Evolutionary conservation across 805 yeast species (phyloP).

Genomic region (Candida montana): DNA sequence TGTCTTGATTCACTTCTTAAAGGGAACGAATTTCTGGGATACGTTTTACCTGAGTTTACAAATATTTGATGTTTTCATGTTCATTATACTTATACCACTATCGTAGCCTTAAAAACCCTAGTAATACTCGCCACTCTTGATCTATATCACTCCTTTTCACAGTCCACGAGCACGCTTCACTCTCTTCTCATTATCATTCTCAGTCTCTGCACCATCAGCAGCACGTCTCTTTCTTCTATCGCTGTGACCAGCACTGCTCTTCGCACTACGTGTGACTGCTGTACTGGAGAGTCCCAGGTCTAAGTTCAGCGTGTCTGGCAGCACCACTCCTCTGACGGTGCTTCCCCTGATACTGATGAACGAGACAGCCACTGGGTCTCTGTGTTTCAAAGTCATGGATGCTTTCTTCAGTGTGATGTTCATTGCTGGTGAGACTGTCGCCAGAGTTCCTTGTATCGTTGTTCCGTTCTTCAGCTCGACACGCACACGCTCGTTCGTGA

Average conservation of each 20-base stretch:
- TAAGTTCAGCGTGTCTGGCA: constrained; percentile 82
- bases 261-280: neutral
- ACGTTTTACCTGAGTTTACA: constrained; percentile 56
- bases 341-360: constrained; percentile 85
- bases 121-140: too few relatives aligned
- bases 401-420: constrained; percentile 78
- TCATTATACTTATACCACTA: neutral
- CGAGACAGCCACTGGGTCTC: constrained; percentile 61
- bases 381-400: constrained; percentile 66
- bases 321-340: constrained; percentile 73
- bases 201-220: too few relatives aligned
- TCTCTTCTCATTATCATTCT: constrained; percentile 28
- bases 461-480: constrained; percentile 92
- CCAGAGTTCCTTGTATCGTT: constrained; percentile 74
- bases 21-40: constrained; percentile 60
- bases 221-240: constrained; percentile 30
- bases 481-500: constrained; percentile 80
- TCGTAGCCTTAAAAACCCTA: neutral
- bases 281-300: constrained; percentile 53
- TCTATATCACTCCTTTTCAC: too few relatives aligned
- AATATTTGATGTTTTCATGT: too few relatives aligned
- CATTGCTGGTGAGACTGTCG: constrained; percentile 87
- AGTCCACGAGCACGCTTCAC: constrained; percentile 24
- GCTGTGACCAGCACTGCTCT: too few relatives aligned
- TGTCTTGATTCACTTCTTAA: constrained; percentile 57